Percentiles rank a stretch among this genome's conserved stretches.
Conservation (phyloP, 2,329 filamentous ascomycete genomes). For the Penicillium sclerotigenum region DNA sequence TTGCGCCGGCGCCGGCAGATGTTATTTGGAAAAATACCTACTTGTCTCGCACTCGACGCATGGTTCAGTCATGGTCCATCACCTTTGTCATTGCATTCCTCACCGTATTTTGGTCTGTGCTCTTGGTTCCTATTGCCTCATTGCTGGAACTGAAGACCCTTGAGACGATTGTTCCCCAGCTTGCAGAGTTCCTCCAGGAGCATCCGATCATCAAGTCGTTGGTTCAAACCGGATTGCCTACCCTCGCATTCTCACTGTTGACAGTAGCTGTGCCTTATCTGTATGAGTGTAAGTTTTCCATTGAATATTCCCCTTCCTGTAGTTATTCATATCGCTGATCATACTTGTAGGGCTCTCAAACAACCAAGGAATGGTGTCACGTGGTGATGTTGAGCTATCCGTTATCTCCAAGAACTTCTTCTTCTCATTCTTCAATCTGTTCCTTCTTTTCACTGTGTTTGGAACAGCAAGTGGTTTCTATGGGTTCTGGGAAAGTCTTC, state of each 20-base stretch:
- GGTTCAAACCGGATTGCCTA: conserved; percentile 84
- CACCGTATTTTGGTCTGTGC: conserved; percentile 82
- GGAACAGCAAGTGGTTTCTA: conserved; percentile 75
- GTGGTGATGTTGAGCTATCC: conserved; percentile 89
- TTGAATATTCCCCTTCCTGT: neutral
- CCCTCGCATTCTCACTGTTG: conserved; percentile 77
- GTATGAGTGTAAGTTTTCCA: conserved; percentile 68
- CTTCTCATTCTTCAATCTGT: conserved; percentile 99
- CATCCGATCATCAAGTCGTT: conserved; percentile 72
- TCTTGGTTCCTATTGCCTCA: conserved; percentile 74
- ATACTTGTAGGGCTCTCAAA: conserved; percentile 65
- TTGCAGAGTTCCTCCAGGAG: conserved; percentile 64
- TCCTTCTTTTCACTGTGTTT: conserved; percentile 87
- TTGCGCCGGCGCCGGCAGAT: conserved; percentile 83
- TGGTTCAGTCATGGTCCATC: conserved; percentile 76
- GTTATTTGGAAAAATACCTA: conserved; percentile 97
- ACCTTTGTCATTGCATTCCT: conserved; percentile 79
- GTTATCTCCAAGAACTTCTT: conserved; percentile 98
- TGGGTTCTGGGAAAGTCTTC: conserved; percentile 60
- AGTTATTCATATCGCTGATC: conserved; percentile 9
- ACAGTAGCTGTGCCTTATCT: conserved; percentile 89
- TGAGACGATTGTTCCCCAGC: conserved; percentile 63
- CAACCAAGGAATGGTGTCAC: conserved; percentile 89
- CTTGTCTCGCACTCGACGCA: conserved; percentile 67
- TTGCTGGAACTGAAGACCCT: conserved; percentile 80